Percentiles rank a stretch among this genome's conserved stretches.
Conservation (phyloP, 2,329 filamentous ascomycete species). For the Setomelanomma holmii region DNA sequence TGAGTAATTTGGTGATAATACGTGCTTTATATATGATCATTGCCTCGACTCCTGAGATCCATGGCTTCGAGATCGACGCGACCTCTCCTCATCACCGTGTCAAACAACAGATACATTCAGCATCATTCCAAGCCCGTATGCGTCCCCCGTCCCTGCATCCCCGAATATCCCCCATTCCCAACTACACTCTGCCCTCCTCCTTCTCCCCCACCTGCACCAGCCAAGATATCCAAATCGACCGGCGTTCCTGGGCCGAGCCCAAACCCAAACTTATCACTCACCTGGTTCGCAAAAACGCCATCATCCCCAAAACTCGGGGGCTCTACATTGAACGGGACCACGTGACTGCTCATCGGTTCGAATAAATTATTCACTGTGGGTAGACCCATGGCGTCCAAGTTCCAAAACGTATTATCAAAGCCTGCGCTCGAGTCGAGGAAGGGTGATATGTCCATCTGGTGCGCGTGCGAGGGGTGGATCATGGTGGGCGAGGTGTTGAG, state of each 20-base stretch:
- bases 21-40: too few species aligned
- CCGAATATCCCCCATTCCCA: neutral
- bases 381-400: constrained; percentile 41
- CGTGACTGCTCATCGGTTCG: constrained; percentile 74
- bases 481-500: constrained; percentile 42
- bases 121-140: neutral
- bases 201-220: constrained; percentile 1
- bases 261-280: constrained; percentile 29
- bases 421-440: constrained; percentile 43
- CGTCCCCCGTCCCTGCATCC: constrained; percentile 4
- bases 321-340: constrained; percentile 91
- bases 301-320: constrained; percentile 62
- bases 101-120: too few species aligned
- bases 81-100: too few species aligned
- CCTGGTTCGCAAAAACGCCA: constrained; percentile 29
- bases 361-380: constrained; percentile 36
- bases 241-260: constrained; percentile 26
- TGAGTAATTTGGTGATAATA: too few species aligned
- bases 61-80: too few species aligned
- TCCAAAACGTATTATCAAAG: constrained; percentile 44
- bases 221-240: constrained; percentile 28
- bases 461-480: constrained; percentile 35
- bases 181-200: neutral
- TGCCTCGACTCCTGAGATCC: too few species aligned
- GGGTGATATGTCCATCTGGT: constrained; percentile 42